phyloP scores from a whole-genome alignment of 2,329 filamentous ascomycete genomes.

The Huntiella savannae region DNA sequence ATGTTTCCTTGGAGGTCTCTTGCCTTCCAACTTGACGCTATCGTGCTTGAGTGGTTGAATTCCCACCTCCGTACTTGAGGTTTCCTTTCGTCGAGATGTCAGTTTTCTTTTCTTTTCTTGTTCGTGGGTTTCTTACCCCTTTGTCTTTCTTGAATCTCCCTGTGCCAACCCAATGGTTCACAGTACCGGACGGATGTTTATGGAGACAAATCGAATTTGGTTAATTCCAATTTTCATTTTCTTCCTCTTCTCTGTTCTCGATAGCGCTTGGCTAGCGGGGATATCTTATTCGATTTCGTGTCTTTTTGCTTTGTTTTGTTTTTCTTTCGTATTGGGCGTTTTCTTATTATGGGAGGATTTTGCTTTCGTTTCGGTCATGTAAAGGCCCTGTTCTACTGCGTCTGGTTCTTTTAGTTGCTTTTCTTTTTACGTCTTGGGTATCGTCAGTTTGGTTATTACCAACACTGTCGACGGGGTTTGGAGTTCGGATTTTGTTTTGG shows the following conservation, averaged over 20 bases:
- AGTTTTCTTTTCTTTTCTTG: background rate
- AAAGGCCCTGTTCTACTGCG: no score
- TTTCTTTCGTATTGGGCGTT: background rate
- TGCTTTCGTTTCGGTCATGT: background rate
- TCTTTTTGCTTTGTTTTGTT: background rate
- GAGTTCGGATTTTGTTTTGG: no score
- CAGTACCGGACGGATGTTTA: slow-evolving; percentile 8
- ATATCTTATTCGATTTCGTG: background rate
- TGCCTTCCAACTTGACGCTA: background rate
- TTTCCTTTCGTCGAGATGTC: background rate
- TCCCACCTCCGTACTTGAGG: background rate
- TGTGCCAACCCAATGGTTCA: slow-evolving; percentile 4
- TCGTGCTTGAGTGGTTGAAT: background rate
- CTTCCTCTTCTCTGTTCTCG: background rate
- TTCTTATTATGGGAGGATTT: background rate
- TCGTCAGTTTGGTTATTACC: background rate
- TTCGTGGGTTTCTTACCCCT: background rate
- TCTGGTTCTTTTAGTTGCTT: background rate
- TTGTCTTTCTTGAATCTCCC: background rate
- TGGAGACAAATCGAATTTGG: slow-evolving; percentile 5
- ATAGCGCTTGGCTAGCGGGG: background rate
- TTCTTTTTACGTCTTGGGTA: background rate
- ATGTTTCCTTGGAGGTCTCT: background rate
- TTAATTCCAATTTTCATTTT: slow-evolving; percentile 1
- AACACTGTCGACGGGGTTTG: no score